Base-by-base conservation (phyloP, 2,329 filamentous ascomycete species). In the Pseudonectria foliicola region DNA sequence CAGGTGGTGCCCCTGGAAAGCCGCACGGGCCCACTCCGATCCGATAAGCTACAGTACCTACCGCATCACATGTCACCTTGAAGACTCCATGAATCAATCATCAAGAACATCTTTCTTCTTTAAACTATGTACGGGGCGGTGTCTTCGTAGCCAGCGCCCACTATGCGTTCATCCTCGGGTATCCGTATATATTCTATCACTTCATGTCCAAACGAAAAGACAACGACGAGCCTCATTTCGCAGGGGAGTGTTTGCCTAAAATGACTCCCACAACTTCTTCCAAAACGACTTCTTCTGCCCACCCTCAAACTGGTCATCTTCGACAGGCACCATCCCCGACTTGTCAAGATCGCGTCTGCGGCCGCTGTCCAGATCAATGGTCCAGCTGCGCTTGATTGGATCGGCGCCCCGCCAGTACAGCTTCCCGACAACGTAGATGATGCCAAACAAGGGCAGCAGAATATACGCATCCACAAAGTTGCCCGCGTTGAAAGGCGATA, bases 391-490 rank as follows among this genome's bases (percentile, higher is more conserved):
- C 65, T 71, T 71, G 37, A 68, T 60, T 6, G 54, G 62, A 2
- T 77, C 79, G 40, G 64, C 66, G n/a, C 53, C 46, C 16, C 58
- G 49, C 58, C 71, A 75, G 27, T 63, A 56, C 4, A 76, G 33
- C 52, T 80, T 80, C 49, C 73, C 75, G 2, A 48, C 63, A 2
- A 68, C 40, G 44, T 73, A 80, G 12, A 80, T 77, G 27, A 80
- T 38, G 1, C 61, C 67, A 43, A 80, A 81, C 0, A 81, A 56
- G 2, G 74, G 74, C 21, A 81, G 50, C 15, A 81, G 54, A 35
- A 81, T 73, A 46, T 81, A 81, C 0, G 76, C 75, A 45, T 78
- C 74, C 10, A 81, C 75, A 46, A 81, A 80, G n/a, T 64, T 60
- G 4, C 68, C 73, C 0, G 69, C 71, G 26, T 71, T 55, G 42